A percentile compares a stretch with the other conserved stretches of the same genome.
These are phyloP conservation scores for Rhododendron kiyosumense DNA, from an alignment of 148 eudicot species.

Conservation along the genomic window DNA sequence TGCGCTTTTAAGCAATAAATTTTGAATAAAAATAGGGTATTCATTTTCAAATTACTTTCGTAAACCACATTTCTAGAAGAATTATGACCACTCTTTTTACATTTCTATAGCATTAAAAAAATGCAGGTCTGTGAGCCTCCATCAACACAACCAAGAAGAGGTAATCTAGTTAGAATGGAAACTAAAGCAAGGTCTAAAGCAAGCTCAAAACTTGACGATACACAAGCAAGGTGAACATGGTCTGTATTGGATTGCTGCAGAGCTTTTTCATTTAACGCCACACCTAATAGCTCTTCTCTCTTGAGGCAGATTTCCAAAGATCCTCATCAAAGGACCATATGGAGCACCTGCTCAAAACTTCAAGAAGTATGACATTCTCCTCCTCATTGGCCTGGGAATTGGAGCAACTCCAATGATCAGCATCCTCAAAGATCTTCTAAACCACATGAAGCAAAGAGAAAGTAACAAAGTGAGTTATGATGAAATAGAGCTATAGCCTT, in stretches of 20 bases:
- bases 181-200: slow-evolving; percentile 46
- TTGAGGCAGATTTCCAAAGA: slow-evolving; percentile 58
- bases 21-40: neutral
- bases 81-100: neutral
- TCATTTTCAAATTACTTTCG: neutral
- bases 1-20: neutral
- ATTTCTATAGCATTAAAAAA: slow-evolving; percentile 9
- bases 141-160: slow-evolving; percentile 30
- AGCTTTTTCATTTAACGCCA: neutral
- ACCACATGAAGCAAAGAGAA: slow-evolving; percentile 33
- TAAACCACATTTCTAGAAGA: neutral
- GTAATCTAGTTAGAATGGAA: slow-evolving; percentile 65
- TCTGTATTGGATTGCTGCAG: neutral
- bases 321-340: slow-evolving; percentile 83
- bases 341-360: slow-evolving; percentile 97
- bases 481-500: neutral
- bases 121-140: slow-evolving; percentile 66
- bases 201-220: slow-evolving; percentile 24
- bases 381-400: slow-evolving; percentile 87
- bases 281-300: neutral
- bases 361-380: slow-evolving; percentile 72
- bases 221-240: slow-evolving; percentile 37
- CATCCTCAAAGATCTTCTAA: slow-evolving; percentile 83
- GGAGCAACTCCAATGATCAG: slow-evolving; percentile 98
- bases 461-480: slow-evolving; percentile 12